A percentile compares a stretch with the other conserved stretches of the same genome.
Evolutionary conservation across 73 alveolate species (phyloP).

Genomic region (Uronychia binucleata): DNA sequence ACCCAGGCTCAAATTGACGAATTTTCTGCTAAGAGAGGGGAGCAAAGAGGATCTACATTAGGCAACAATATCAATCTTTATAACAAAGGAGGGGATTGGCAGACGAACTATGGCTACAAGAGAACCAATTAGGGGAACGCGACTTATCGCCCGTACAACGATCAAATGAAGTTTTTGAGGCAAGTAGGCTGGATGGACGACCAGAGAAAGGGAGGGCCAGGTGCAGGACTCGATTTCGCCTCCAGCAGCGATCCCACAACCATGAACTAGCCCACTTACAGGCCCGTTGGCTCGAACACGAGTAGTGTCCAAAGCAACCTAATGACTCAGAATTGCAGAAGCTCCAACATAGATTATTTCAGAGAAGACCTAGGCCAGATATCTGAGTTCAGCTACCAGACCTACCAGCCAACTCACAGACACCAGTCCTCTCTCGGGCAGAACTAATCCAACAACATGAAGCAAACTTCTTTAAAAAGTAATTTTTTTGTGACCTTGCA

Average conservation of each 20-base stretch:
- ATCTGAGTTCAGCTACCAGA: neutral
- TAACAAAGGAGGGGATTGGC: neutral
- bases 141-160: neutral
- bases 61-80: neutral
- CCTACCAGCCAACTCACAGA: neutral
- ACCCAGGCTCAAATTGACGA: neutral
- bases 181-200: neutral
- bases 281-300: neutral
- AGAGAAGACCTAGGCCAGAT: neutral
- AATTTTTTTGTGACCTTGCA: neutral
- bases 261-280: neutral
- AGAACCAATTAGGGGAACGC: neutral
- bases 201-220: no score
- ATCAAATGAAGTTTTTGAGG: neutral
- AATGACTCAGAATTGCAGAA: neutral
- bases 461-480: no score
- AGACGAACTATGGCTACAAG: neutral
- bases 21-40: neutral
- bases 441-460: no score
- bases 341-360: neutral
- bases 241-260: neutral
- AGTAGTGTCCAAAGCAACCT: no score
- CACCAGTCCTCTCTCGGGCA: neutral
- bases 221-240: neutral
- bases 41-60: neutral